Base-by-base conservation (phyloP, 2,329 filamentous ascomycete genomes). In the Madurella mycetomatis region DNA sequence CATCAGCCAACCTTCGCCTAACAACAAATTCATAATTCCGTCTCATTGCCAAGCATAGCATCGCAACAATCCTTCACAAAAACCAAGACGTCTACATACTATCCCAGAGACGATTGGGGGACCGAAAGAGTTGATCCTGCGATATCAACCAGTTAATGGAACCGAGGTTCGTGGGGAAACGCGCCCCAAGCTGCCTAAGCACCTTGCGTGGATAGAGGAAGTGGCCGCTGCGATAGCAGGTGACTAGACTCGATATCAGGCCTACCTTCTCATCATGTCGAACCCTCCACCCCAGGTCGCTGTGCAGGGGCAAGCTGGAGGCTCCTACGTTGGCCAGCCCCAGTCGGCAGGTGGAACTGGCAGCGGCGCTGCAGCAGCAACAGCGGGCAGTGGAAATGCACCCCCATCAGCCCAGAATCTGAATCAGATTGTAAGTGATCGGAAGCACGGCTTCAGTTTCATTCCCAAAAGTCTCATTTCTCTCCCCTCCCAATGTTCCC, bases 401-500 rank as follows among this genome's bases (percentile, higher is more conserved):
- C 70, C 73, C 9, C 85, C 90, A 73, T 90, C 87, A 2, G 90
- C 92, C 59, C 90, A 95, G 65, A 95, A 96, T 67, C 72, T 96
- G 1, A 97, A 97, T 65, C 91, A 96, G 64, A 97, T 97, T 72
- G 92, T 96, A 80, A 81, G 92, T 76, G 25, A n/a, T n/a, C n/a
- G n/a, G n/a, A 44, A 44, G 25, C 18, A n/a, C 15, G 42, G 18
- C 25, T 44, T 44, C 18, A 25, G 25, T 25, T 25, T 25, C 7
- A 25, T 25, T 25, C 25, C 7, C 25, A 3, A 25, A 7, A 25
- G 25, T 25, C 25, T 4, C 7, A 25, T 25, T 25, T 25, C 25
- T 25, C 25, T 25, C 25, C 7, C 25, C 25, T 4, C 25, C 25
- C 25, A 7, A 7, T 7, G 7, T 25, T 7, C 7, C 25, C 25